Conservation (phyloP, 2,329 filamentous ascomycete genomes). For the Beauveria rudraprayagi region DNA sequence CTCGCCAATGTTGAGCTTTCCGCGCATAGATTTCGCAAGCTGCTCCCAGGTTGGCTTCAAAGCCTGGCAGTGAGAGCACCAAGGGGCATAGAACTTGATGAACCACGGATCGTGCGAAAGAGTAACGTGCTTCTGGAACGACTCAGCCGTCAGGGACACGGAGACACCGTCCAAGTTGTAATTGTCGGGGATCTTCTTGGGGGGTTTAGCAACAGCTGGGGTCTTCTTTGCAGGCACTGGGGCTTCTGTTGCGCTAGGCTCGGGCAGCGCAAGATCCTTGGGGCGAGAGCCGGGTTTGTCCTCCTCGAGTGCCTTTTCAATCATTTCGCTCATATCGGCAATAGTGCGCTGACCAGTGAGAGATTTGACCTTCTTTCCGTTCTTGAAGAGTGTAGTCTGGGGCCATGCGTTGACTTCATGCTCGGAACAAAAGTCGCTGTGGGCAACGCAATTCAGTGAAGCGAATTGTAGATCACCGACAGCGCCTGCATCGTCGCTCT, state of each 20-base stretch:
- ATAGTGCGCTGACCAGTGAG: constrained; percentile 63
- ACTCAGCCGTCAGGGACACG: constrained; percentile 69
- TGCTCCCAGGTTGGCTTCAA: constrained; percentile 86
- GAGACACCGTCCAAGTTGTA: constrained; percentile 68
- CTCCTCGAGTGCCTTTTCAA: constrained; percentile 70
- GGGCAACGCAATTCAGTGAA: constrained; percentile 76
- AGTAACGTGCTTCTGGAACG: constrained; percentile 78
- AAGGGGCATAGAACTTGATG: constrained; percentile 96
- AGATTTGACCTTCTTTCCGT: constrained; percentile 59
- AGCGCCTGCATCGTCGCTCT: constrained; percentile 43
- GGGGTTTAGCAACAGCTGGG: constrained; percentile 12
- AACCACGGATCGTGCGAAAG: constrained; percentile 92
- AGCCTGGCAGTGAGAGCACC: constrained; percentile 93
- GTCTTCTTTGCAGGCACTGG: constrained; percentile 20
- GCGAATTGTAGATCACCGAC: constrained; percentile 83
- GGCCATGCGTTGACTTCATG: constrained; percentile 65
- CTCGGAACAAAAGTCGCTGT: constrained; percentile 66
- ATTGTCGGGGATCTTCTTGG: constrained; percentile 13
- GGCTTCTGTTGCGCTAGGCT: constrained; percentile 53
- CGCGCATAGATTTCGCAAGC: constrained; percentile 85
- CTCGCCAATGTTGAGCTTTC: constrained; percentile 83
- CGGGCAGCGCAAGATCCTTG: constrained; percentile 57
- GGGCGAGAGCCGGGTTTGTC: constrained; percentile 76
- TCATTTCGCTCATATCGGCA: constrained; percentile 53
- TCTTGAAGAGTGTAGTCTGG: constrained; percentile 69